phyloP scores from a whole-genome alignment of 805 yeast genomes.

The Pichia occidentalis region DNA sequence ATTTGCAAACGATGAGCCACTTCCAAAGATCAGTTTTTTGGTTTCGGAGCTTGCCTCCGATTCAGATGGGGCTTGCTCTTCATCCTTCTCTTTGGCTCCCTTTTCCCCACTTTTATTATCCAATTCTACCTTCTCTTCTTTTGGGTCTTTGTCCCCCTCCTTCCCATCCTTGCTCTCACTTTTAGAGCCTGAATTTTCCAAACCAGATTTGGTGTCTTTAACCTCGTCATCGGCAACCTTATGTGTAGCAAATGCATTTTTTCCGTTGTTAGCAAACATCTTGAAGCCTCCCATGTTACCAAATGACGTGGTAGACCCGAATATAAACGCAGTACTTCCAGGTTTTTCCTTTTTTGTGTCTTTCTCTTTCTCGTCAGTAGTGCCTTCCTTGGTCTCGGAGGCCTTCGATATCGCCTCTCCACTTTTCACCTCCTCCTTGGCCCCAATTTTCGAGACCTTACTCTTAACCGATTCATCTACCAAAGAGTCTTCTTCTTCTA shows the following conservation, averaged over 20 bases:
- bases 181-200: no score
- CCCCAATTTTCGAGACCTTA: conserved; percentile 2
- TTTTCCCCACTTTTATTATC: conserved; percentile 4
- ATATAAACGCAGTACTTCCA: conserved; percentile 40
- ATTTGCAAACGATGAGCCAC: conserved; percentile 41
- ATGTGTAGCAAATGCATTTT: conserved; percentile 31
- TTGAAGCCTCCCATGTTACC: conserved; percentile 39
- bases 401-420: conserved; percentile 1
- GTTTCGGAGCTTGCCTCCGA: neutral
- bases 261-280: conserved; percentile 23
- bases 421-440: conserved; percentile 3
- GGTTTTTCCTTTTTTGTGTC: conserved; percentile 25
- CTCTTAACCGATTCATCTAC: conserved; percentile 3
- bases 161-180: conserved; percentile 4
- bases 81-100: conserved; percentile 1
- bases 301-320: conserved; percentile 48
- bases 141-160: conserved; percentile 6
- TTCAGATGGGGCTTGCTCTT: neutral
- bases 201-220: no score
- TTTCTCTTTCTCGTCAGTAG: neutral
- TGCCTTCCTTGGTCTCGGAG: no score
- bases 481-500: neutral
- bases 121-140: neutral
- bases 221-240: conserved; percentile 5
- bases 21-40: conserved; percentile 34